These are phyloP conservation scores for Rubia tinctorum DNA, from an alignment of 305 asterid species.

Conservation along the genomic window DNA sequence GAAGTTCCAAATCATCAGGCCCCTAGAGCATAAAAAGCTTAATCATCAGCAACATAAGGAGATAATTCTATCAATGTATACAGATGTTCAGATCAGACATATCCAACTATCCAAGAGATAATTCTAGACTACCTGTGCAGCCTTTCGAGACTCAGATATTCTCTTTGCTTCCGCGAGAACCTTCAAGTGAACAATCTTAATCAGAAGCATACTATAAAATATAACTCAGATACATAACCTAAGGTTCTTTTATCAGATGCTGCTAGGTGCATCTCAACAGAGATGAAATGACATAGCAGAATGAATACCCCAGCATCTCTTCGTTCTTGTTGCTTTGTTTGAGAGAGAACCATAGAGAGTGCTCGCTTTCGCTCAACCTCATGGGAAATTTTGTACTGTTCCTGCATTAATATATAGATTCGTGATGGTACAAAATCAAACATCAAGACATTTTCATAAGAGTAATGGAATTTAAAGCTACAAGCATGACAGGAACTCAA, in stretches of 20 bases:
- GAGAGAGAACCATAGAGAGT: conserved; percentile 81
- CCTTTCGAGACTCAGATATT: conserved; percentile 78
- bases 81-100: neutral
- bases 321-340: conserved; percentile 90
- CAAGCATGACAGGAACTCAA: neutral
- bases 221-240: neutral
- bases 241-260: neutral
- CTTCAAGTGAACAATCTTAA: conserved; percentile 31
- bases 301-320: conserved; percentile 75
- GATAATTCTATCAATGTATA: neutral
- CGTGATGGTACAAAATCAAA: conserved; percentile 15
- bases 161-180: conserved; percentile 92
- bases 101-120: neutral
- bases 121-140: conserved; percentile 55
- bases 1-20: conserved; percentile 40
- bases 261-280: neutral
- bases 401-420: conserved; percentile 43
- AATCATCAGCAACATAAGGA: neutral
- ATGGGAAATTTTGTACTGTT: conserved; percentile 68
- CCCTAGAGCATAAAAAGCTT: conserved; percentile 39
- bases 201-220: conserved; percentile 7
- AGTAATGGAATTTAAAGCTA: conserved; percentile 14
- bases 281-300: conserved; percentile 13
- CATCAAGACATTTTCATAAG: conserved; percentile 13
- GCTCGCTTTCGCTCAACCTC: conserved; percentile 91